These are phyloP conservation scores for Rhodotorula paludigena DNA, from an alignment of 768 basidiomycete species.

Conservation along the genomic window DNA sequence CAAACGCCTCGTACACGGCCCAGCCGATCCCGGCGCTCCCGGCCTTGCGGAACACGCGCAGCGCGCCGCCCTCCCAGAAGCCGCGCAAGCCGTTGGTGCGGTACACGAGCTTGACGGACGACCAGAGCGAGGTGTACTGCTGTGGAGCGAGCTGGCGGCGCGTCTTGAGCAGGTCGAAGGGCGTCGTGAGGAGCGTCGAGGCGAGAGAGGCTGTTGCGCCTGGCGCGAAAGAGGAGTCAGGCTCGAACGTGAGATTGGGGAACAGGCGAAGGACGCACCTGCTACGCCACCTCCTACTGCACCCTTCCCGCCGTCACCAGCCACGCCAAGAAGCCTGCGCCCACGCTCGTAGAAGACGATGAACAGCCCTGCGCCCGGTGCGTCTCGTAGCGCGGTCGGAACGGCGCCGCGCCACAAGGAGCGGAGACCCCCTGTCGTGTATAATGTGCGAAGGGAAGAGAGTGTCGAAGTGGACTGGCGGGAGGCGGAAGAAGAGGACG, in stretches of 20 bases:
- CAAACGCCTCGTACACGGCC: slow-evolving; percentile 37
- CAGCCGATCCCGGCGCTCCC: slow-evolving; percentile 39
- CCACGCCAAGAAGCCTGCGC: slow-evolving; percentile 22
- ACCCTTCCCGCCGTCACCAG: slow-evolving; percentile 25
- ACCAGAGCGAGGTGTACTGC: slow-evolving; percentile 20
- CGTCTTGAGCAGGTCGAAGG: slow-evolving; percentile 40
- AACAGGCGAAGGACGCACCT: not conserved
- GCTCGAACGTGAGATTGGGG: not conserved
- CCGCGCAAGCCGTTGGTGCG: slow-evolving; percentile 22
- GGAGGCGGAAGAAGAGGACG: not conserved
- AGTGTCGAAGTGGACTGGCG: slow-evolving; percentile 14
- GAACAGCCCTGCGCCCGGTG: slow-evolving; percentile 50
- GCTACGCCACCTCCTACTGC: slow-evolving; percentile 29
- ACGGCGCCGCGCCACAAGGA: slow-evolving; percentile 50
- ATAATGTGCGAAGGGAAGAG: slow-evolving; percentile 43
- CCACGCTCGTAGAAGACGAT: slow-evolving; percentile 49
- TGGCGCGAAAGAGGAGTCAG: not conserved
- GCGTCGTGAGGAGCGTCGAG: slow-evolving; percentile 39
- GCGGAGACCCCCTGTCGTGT: slow-evolving; percentile 44
- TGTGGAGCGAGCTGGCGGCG: slow-evolving; percentile 30
- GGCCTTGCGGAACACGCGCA: slow-evolving; percentile 35
- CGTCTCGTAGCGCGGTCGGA: slow-evolving; percentile 50
- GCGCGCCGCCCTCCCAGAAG: slow-evolving; percentile 40
- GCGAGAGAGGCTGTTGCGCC: slow-evolving; percentile 36
- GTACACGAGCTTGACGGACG: slow-evolving; percentile 11